Evolutionary conservation across 2,329 filamentous ascomycete species (phyloP), one percentile per base, ranked within the genome.

Genomic region (Colletotrichum sp.): DNA sequence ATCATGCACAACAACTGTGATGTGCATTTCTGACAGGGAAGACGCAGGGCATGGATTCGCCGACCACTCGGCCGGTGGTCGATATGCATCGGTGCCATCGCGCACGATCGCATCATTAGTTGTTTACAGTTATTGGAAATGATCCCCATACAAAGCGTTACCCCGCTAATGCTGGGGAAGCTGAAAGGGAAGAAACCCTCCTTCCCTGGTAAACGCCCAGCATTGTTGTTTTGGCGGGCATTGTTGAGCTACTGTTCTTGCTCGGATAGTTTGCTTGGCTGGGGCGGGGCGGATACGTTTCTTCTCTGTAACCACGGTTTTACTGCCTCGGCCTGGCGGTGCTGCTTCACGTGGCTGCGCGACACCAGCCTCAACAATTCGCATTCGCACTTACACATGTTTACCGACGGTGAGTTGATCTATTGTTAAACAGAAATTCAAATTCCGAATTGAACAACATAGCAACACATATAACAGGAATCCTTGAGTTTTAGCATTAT

Each of bases 281-380:
- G 65, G 65, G 66, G 43, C 55, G 70, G 55, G 56, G 70, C 70
- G 26, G 55, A 28, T 21, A 56, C 32, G 71, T 73, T 68, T 70
- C 71, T 64, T 15, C n/a, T 60, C 71, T 70, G 60, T 60, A 60
- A 70, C 66, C 26, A 21, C 10, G 13, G 21, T 36, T 18, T 65
- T 34, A 70, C 66, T 73, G 71, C 66, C 71, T 73, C 71, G 71
- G 71, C 26, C 32, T 21, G 8, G 21, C 38, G 32, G 55, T 62
- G 28, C 8, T 18, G 10, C 26, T 73, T 60, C 71, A 73, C 66
- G 66, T 73, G 71, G 58, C 9, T 48, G 56, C 24, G 16, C 28
- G 21, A 15, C 15, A 52, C 21, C 32, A 61, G 34, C 64, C 36
- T 34, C 56, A 38, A 52, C n/a, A 32, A 30, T 32, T 38, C 34